Evolutionary conservation across 148 eudicot genomes (phyloP), one percentile per base, ranked within the genome.

Genomic region (Chenopodium album): DNA sequence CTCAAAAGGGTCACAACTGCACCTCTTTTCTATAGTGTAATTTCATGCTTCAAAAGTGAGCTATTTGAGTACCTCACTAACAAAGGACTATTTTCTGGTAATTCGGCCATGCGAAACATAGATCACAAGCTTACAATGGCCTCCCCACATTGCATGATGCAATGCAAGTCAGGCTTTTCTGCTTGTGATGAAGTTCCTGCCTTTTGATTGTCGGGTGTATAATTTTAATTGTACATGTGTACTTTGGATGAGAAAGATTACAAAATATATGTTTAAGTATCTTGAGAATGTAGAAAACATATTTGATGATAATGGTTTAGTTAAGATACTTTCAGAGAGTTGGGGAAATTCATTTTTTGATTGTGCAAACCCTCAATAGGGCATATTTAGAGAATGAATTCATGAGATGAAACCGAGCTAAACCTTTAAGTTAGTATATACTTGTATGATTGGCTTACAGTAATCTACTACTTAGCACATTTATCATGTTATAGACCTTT

Each of bases 11-110:
- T 62, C 28, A 22, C 0, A 22, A 20, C 26, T 62, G 66, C 66
- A 62, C 66, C 66, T 62, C 66, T 12, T 7, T 62, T 62, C 0
- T 62, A 62, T 62, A 62, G 26, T n/a, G 28, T 62, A 62, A 62
- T 22, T 62, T 62, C 66, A 1, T 6, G 66, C 65, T 23, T 62
- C 26, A 62, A 62, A 62, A 12, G 22, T 62, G 44, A n/a, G 23
- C 22, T 60, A 0, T 20, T 20, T 60, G 65, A 60, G 26, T 20
- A 62, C 59, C 56, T 59, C 52, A 76, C 70, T 32, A 80, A 72
- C 86, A 84, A 79, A 76, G 85, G 76, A 78, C 76, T 65, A 78
- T 83, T 83, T 74, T 73, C 81, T 78, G 74, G 78, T 73, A 78
- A 83, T 83, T 56, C 70, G 65, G 22, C 76, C 71, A 41, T 29